Percentiles rank a stretch among this genome's conserved stretches.
These are phyloP conservation scores for Hibiscus mutabilis DNA, from an alignment of 345 rosid genomes.

Conservation along the genomic window DNA sequence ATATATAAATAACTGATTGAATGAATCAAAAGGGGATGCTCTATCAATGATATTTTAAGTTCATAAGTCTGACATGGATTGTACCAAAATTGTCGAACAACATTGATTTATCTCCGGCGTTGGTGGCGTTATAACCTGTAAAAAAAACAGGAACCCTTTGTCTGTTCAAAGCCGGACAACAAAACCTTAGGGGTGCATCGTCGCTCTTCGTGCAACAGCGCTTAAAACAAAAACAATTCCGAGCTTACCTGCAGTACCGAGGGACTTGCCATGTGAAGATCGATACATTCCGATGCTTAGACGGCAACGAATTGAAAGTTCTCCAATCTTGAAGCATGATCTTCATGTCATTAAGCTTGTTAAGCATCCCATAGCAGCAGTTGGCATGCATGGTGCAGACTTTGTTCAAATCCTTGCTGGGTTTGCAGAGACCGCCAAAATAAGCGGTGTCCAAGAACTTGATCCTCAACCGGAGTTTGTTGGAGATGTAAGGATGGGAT, in stretches of 20 bases:
- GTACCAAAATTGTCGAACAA: background rate
- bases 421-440: conserved; percentile 70
- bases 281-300: conserved; percentile 1
- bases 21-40: background rate
- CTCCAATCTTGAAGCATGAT: conserved; percentile 61
- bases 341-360: conserved; percentile 50
- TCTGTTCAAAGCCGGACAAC: background rate
- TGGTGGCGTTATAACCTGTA: background rate
- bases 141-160: background rate
- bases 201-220: too few relatives aligned
- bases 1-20: background rate
- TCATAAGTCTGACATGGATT: too few relatives aligned
- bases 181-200: too few relatives aligned
- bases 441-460: conserved; percentile 57
- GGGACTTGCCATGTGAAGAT: conserved; percentile 55
- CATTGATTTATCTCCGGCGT: background rate
- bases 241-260: conserved; percentile 33
- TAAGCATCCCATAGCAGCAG: conserved; percentile 59
- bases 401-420: conserved; percentile 39
- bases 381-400: conserved; percentile 84
- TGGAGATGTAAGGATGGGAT: conserved; percentile 19
- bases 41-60: too few relatives aligned
- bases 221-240: too few relatives aligned
- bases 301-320: conserved; percentile 25
- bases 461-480: conserved; percentile 32